Evolutionary conservation across 306 rosid species (phyloP), one percentile per base, ranked within the genome.

Genomic region (Inga laurina): DNA sequence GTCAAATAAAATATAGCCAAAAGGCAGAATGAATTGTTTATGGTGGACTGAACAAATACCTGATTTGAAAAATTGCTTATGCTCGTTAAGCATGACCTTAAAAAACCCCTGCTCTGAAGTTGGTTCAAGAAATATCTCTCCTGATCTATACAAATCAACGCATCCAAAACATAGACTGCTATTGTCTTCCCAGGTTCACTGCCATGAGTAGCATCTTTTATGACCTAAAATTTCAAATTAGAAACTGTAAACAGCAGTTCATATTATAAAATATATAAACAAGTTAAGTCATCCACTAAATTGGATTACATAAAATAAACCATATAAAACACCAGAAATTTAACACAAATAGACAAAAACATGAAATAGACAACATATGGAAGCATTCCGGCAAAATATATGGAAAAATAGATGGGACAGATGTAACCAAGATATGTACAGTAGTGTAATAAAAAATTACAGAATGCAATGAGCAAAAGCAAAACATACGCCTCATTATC

Each of bases 161-260:
- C 96, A 86, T 96, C 99, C 81, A 96, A 82, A 79, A 93, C 93
- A 84, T 93, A 96, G 35, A 92, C 93, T 45, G 99, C 66, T 72
- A 92, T 89, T 5, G 97, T 94, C 87, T 93, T 96, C 85, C 99
- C 99, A 72, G 94, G 97, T 86, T 96, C 99, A 85, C 98, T 91
- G 74, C 99, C 97, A 81, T 90, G 97, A 59, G 87, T 91, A 79
- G 94, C 98, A 89, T 96, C 99, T 89, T 90, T 96, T 87, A 94
- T 86, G 49, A 96, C 93, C 98, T 96, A 85, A 80, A 75, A 81
- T 84, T 86, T 61, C 64, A 77, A 65, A 81, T 75, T 22, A 76
- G 69, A 87, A 83, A 46, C 27, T 16, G 49, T 83, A 51, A 85
- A 49, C 76, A 88, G 64, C 12, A 18, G 45, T 66, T 72, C 39